Percentiles rank a stretch among this genome's conserved stretches.
These are phyloP conservation scores for Phytophthora colocasiae DNA, from an alignment of 352 stramenopile species.

Conservation along the genomic window DNA sequence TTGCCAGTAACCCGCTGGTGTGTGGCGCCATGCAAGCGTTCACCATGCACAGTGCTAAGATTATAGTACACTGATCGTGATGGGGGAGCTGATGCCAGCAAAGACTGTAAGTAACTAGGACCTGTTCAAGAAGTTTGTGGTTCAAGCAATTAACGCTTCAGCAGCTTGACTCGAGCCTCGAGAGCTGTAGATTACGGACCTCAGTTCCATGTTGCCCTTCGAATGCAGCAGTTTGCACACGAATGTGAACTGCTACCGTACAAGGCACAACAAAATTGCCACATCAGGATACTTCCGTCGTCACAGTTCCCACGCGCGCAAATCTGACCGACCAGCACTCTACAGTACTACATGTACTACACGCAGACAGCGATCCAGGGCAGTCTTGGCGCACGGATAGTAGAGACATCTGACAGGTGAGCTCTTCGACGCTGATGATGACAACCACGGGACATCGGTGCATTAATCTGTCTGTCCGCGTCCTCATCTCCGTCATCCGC, in stretches of 20 bases:
- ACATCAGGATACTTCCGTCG: neutral
- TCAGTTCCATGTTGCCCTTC: too few relatives aligned
- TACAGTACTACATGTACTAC: neutral
- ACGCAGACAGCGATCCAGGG: neutral
- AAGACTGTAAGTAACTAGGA: too few relatives aligned
- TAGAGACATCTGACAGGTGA: conserved; percentile 1
- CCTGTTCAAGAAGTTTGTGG: too few relatives aligned
- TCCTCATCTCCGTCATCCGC: conserved; percentile 2
- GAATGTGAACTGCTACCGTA: neutral
- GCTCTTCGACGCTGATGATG: neutral
- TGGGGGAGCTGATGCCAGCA: too few relatives aligned
- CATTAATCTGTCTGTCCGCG: neutral
- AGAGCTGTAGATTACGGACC: too few relatives aligned
- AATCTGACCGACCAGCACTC: neutral
- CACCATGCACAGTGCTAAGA: too few relatives aligned
- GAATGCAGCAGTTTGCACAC: neutral
- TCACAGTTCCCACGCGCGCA: neutral
- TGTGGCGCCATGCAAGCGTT: neutral
- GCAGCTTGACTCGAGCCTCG: too few relatives aligned
- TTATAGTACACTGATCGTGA: too few relatives aligned
- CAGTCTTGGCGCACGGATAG: neutral
- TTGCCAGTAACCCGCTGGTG: neutral
- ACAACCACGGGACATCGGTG: neutral
- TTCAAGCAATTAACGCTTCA: too few relatives aligned
- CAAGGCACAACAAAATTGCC: neutral